These are phyloP conservation scores for Trichosporon ovoides DNA, from an alignment of 1,284 basidiomycete species.

Conservation along the genomic window DNA sequence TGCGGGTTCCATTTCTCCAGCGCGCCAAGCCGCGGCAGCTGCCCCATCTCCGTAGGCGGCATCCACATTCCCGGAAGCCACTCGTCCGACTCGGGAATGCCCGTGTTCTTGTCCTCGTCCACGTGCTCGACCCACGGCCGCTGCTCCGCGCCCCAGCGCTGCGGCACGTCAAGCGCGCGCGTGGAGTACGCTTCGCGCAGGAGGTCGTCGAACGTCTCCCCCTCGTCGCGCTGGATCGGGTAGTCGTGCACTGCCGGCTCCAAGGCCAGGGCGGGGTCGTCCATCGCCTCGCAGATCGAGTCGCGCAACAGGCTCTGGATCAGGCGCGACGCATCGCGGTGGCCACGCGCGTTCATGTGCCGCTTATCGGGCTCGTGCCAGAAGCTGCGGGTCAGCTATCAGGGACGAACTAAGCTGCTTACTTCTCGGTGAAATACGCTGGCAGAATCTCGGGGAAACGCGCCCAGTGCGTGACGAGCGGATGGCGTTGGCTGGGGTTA, in stretches of 20 bases:
- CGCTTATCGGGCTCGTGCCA: slow-evolving; percentile 45
- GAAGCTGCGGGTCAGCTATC: slow-evolving; percentile 31
- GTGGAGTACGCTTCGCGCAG: neutral
- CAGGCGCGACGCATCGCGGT: slow-evolving; percentile 41
- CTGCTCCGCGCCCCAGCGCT: slow-evolving; percentile 17
- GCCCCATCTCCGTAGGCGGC: slow-evolving; percentile 33
- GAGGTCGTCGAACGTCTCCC: slow-evolving; percentile 1
- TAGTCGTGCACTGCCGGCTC: neutral
- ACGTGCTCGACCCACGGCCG: slow-evolving; percentile 13
- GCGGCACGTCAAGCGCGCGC: neutral
- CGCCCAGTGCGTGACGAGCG: slow-evolving; percentile 43
- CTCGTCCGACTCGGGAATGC: neutral
- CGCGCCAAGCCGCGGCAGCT: slow-evolving; percentile 38
- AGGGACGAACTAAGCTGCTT: slow-evolving; percentile 8
- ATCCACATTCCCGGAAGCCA: slow-evolving; percentile 34
- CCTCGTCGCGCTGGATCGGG: slow-evolving; percentile 21
- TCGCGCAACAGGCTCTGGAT: slow-evolving; percentile 40
- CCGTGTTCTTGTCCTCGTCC: neutral
- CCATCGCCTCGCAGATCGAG: slow-evolving; percentile 27
- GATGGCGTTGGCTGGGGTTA: slow-evolving; percentile 30
- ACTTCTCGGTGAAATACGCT: slow-evolving; percentile 45
- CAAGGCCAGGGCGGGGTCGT: neutral
- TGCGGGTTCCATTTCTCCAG: slow-evolving; percentile 41
- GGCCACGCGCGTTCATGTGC: slow-evolving; percentile 43
- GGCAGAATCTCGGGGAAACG: slow-evolving; percentile 41